These are phyloP conservation scores for Chlamydomonas eustigma DNA, from an alignment of 139 green algal genomes.

Conservation along the genomic window DNA sequence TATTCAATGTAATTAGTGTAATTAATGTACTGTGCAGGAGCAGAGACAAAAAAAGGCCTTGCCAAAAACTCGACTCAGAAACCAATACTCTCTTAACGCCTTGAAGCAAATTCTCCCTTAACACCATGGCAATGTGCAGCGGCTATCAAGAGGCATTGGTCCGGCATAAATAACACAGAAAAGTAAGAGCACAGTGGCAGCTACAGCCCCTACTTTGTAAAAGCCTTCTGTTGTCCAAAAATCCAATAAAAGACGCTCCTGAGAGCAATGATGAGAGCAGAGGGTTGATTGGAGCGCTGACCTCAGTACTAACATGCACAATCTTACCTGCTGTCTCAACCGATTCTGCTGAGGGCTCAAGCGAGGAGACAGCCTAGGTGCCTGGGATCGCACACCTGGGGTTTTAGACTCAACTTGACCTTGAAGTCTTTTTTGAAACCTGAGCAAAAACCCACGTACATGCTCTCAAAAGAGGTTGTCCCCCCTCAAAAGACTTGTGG, in stretches of 20 bases:
- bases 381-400: background rate
- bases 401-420: background rate
- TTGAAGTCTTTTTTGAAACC: too few relatives aligned
- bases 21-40: too few relatives aligned
- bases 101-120: too few relatives aligned
- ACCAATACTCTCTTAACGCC: too few relatives aligned
- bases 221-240: slow-evolving; percentile 10
- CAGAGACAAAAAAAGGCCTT: too few relatives aligned
- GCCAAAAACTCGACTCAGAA: too few relatives aligned
- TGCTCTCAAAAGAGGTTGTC: too few relatives aligned
- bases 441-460: too few relatives aligned
- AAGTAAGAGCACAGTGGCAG: background rate
- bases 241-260: slow-evolving; percentile 9
- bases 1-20: background rate
- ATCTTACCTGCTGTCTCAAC: background rate
- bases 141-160: background rate
- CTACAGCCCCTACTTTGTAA: slow-evolving; percentile 3
- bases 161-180: background rate
- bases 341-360: background rate
- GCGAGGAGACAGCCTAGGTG: background rate
- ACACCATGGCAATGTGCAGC: slow-evolving; percentile 17
- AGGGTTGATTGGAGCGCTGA: too few relatives aligned
- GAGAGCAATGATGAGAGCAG: too few relatives aligned
- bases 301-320: too few relatives aligned
- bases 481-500: too few relatives aligned